Percentiles rank a stretch among this genome's conserved stretches.
Conservation (phyloP, 2,329 filamentous ascomycete species). For the Pseudogymnoascus sp. region DNA sequence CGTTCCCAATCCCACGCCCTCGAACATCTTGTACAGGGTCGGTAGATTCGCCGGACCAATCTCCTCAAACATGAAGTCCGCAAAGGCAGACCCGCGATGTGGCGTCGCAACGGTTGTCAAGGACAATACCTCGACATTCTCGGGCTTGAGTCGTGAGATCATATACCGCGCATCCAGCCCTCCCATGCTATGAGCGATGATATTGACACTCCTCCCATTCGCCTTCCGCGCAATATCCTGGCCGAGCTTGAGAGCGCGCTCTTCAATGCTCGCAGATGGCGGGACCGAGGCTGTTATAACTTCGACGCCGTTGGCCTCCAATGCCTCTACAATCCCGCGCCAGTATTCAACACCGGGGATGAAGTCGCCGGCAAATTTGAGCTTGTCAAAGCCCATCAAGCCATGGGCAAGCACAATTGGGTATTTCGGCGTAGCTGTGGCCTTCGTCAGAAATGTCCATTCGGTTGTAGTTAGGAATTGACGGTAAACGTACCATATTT, state of each 20-base stretch:
- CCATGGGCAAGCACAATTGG: conserved; percentile 61
- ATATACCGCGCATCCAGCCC: conserved; percentile 60
- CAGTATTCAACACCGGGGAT: conserved; percentile 56
- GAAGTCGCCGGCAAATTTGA: conserved; percentile 41
- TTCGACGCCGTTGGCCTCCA: conserved; percentile 44
- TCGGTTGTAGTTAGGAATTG: not conserved
- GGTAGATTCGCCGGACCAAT: conserved; percentile 43
- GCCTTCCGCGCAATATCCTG: conserved; percentile 43
- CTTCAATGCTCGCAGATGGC: conserved; percentile 53
- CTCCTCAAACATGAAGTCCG: conserved; percentile 45
- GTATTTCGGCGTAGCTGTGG: conserved; percentile 46
- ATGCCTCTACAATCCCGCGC: conserved; percentile 55
- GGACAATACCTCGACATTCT: conserved; percentile 37
- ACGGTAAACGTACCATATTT: conserved; percentile 42
- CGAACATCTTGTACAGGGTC: conserved; percentile 46
- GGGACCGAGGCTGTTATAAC: conserved; percentile 57
- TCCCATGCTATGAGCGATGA: conserved; percentile 65
- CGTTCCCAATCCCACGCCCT: conserved; percentile 47
- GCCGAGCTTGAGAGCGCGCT: conserved; percentile 51
- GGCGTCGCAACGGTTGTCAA: conserved; percentile 33
- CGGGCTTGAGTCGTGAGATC: conserved; percentile 48
- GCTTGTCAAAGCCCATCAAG: conserved; percentile 55
- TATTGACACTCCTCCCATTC: conserved; percentile 57
- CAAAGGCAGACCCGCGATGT: conserved; percentile 38
- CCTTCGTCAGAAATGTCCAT: conserved; percentile 6